Evolutionary conservation across 257 asterid species (phyloP).

Genomic region (Eustoma russellianum): DNA sequence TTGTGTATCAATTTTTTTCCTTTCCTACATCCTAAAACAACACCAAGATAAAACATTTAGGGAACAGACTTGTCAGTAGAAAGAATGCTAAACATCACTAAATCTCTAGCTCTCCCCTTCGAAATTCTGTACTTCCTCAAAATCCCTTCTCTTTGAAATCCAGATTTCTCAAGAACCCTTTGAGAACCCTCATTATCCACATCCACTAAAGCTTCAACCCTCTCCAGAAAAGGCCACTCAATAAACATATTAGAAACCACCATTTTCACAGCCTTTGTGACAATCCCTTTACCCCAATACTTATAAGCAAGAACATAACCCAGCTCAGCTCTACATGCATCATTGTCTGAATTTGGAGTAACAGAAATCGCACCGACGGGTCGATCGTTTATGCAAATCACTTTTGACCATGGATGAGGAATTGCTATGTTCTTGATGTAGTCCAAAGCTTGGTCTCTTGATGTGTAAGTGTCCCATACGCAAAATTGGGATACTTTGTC

Average conservation of each 20-base stretch:
- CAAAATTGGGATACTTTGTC: conserved; percentile 38
- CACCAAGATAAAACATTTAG: no score
- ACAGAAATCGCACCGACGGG: conserved; percentile 48
- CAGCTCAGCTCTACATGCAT: conserved; percentile 21
- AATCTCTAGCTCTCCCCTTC: conserved; percentile 11
- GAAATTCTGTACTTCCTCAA: conserved; percentile 9
- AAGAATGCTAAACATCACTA: conserved; percentile 12
- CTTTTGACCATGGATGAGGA: conserved; percentile 30
- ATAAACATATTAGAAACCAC: conserved; percentile 6
- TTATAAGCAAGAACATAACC: conserved; percentile 12
- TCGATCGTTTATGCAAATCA: conserved; percentile 24
- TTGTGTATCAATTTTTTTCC: no score
- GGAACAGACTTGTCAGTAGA: no score
- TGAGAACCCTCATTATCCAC: conserved; percentile 12
- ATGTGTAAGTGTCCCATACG: conserved; percentile 44
- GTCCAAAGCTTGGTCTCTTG: conserved; percentile 20
- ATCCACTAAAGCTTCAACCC: conserved; percentile 13
- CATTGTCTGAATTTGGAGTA: conserved; percentile 26
- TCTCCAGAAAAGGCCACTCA: conserved; percentile 11
- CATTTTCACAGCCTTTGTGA: conserved; percentile 16
- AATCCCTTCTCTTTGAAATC: conserved; percentile 18
- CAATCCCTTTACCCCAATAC: conserved; percentile 12
- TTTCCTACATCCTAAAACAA: no score
- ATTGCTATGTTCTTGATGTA: conserved; percentile 25
- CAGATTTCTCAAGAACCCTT: conserved; percentile 14